Percentiles rank a stretch among this genome's conserved stretches.
Conservation (phyloP, 768 basidiomycete genomes). For the Punctularia strigosozonata region DNA sequence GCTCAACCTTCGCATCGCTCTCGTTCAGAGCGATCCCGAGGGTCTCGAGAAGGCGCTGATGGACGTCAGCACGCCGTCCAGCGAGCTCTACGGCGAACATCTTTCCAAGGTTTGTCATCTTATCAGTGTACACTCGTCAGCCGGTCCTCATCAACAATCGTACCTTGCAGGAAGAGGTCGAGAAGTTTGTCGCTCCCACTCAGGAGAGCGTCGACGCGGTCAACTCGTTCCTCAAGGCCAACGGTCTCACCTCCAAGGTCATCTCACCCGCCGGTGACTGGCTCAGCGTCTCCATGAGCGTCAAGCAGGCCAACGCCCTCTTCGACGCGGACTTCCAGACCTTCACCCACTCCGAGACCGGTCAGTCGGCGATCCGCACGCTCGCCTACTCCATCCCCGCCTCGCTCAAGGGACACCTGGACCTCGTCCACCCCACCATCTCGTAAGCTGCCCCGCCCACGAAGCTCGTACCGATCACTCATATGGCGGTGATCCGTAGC, state of each 20-base stretch:
- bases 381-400: conserved; percentile 25
- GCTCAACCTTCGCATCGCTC: conserved; percentile 8
- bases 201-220: conserved; percentile 16
- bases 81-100: conserved; percentile 23
- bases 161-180: conserved; percentile 10
- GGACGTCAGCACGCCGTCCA: conserved; percentile 26
- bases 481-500: not conserved
- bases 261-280: conserved; percentile 21
- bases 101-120: conserved; percentile 26
- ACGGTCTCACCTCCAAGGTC: conserved; percentile 13
- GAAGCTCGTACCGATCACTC: not conserved
- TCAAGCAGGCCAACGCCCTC: conserved; percentile 22
- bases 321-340: conserved; percentile 22
- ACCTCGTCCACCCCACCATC: conserved; percentile 19
- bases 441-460: conserved; percentile 10
- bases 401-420: conserved; percentile 17
- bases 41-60: conserved; percentile 7
- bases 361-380: conserved; percentile 19
- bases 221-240: conserved; percentile 15
- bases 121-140: not conserved
- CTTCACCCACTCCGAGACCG: conserved; percentile 19
- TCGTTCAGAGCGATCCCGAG: conserved; percentile 5
- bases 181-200: conserved; percentile 15
- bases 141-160: not conserved
- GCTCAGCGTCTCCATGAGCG: conserved; percentile 19